A percentile compares a stretch with the other conserved stretches of the same genome.
These are phyloP conservation scores for Rhizopogon vinicolor DNA, from an alignment of 768 basidiomycete genomes.

Conservation along the genomic window DNA sequence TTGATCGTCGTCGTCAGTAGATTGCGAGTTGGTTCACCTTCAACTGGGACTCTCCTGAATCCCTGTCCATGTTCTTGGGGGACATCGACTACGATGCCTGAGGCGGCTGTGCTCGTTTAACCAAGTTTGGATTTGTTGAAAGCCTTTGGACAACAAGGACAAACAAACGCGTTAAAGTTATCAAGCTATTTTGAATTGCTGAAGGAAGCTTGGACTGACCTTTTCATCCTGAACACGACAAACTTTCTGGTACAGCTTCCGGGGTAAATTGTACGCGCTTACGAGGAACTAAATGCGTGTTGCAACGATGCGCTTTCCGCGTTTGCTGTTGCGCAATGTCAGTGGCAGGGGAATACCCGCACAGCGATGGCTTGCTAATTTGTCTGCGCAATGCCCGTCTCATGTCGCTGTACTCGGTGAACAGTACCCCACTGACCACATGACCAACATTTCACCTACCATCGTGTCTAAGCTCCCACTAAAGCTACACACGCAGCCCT, in stretches of 20 bases:
- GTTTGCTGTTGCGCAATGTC: background rate
- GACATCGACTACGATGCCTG: background rate
- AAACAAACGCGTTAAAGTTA: slow-evolving; percentile 15
- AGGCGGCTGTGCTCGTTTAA: slow-evolving; percentile 9
- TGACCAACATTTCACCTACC: slow-evolving; percentile 81
- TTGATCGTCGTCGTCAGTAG: background rate
- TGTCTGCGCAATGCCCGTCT: slow-evolving; percentile 6
- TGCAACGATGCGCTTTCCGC: slow-evolving; percentile 13
- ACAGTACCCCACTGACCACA: slow-evolving; percentile 68
- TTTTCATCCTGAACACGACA: too few relatives aligned
- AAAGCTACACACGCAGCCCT: slow-evolving; percentile 67
- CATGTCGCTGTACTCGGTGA: slow-evolving; percentile 53
- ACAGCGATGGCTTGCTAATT: slow-evolving; percentile 10
- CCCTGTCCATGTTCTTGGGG: slow-evolving; percentile 4
- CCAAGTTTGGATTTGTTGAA: background rate
- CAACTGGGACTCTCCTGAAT: slow-evolving; percentile 5
- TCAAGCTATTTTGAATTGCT: too few relatives aligned
- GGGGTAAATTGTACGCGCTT: background rate
- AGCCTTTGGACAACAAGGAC: slow-evolving; percentile 7
- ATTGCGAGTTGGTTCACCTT: slow-evolving; percentile 15
- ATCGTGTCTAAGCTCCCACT: slow-evolving; percentile 79
- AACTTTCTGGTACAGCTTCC: background rate
- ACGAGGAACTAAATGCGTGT: too few relatives aligned
- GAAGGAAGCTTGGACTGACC: too few relatives aligned
- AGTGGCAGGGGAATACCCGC: background rate